Evolutionary conservation across 495 filamentous ascomycete genomes (phyloP), one percentile per base, ranked within the genome.

Genomic region (Neurospora discreta): DNA sequence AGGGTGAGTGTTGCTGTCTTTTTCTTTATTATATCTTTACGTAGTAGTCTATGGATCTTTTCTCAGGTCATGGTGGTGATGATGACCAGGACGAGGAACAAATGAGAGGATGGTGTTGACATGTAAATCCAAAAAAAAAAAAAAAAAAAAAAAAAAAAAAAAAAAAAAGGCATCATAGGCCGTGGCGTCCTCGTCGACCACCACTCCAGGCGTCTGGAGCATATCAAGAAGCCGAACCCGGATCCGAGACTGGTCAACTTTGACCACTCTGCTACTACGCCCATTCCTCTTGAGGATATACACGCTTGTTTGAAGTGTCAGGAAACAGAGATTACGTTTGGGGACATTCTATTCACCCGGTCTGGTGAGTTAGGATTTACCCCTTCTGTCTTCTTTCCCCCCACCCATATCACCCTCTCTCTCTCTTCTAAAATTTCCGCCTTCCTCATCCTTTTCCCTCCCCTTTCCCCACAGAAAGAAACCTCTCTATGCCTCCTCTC

Each of bases 111-210:
- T n/a, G n/a, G n/a, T n/a, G n/a, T n/a, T n/a, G n/a, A n/a, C n/a
- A n/a, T n/a, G n/a, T n/a, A n/a, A n/a, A n/a, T n/a, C n/a, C n/a
- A n/a, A n/a, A n/a, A n/a, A n/a, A n/a, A n/a, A n/a, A n/a, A n/a
- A n/a, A n/a, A n/a, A n/a, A n/a, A n/a, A n/a, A n/a, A n/a, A n/a
- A n/a, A n/a, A n/a, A n/a, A n/a, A n/a, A n/a, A n/a, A n/a, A n/a
- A n/a, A n/a, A n/a, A n/a, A 75, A 81, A 79, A 71, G 87, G 87
- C 72, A 88, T 90, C 65, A 86, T 86, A 3, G 87, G 88, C 42
- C 83, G 88, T 11, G 87, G 86, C 9, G 77, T 90, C 46, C 80
- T 90, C n/a, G 74, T 89, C 30, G 88, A 90, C 76, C 88, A 86
- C 78, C 80, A 86, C 68, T 81, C 73, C 72, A 92, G 83, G 85